These are phyloP conservation scores for Cystobasidium onofrii DNA, from an alignment of 768 basidiomycete species.

Conservation along the genomic window DNA sequence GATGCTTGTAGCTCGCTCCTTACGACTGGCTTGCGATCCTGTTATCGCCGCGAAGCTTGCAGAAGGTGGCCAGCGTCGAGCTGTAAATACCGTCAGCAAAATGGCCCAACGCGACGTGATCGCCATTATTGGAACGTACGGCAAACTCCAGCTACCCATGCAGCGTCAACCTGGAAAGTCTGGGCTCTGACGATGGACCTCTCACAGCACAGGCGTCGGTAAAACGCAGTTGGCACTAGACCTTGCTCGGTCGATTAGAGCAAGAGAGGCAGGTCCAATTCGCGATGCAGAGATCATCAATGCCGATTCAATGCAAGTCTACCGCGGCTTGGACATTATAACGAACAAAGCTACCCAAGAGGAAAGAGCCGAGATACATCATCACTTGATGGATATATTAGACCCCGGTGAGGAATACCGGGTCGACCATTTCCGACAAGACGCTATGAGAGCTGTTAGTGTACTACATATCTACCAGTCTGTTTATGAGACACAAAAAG, in stretches of 20 bases:
- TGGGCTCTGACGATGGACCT: too few species aligned
- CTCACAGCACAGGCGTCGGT: slow-evolving; percentile 88
- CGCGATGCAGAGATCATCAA: slow-evolving; percentile 62
- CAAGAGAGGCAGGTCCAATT: neutral
- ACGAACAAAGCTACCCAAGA: slow-evolving; percentile 80
- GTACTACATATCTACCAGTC: neutral
- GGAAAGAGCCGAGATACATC: slow-evolving; percentile 73
- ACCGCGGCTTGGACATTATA: slow-evolving; percentile 78
- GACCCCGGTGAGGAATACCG: slow-evolving; percentile 77
- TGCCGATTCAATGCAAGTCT: slow-evolving; percentile 96
- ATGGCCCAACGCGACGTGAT: neutral
- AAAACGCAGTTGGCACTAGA: slow-evolving; percentile 88
- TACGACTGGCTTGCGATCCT: neutral
- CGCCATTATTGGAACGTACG: slow-evolving; percentile 24
- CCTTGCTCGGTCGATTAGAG: slow-evolving; percentile 55
- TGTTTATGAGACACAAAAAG: neutral
- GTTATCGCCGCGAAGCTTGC: neutral
- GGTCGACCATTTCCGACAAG: slow-evolving; percentile 77
- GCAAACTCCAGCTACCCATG: too few species aligned
- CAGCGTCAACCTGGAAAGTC: too few species aligned
- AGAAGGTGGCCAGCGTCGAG: neutral
- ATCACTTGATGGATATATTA: slow-evolving; percentile 82
- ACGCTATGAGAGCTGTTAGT: slow-evolving; percentile 64
- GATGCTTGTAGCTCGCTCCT: neutral
- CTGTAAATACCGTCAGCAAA: neutral